phyloP scores from a whole-genome alignment of 2,329 filamentous ascomycete genomes.

The Xylariaceae sp. region DNA sequence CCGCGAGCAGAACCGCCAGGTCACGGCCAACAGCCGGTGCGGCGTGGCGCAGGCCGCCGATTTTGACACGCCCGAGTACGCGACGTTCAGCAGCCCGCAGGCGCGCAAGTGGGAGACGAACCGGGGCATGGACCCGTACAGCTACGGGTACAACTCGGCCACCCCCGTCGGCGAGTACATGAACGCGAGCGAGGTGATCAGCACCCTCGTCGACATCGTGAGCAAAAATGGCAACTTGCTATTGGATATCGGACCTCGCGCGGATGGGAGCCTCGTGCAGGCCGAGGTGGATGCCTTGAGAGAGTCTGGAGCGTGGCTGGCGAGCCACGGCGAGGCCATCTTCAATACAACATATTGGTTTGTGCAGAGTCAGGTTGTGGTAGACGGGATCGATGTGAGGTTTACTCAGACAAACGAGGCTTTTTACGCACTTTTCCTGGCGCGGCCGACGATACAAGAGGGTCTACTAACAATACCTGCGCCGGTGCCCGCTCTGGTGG shows the following conservation, averaged over 20 bases:
- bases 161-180: conserved; percentile 47
- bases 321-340: conserved; percentile 47
- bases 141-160: conserved; percentile 55
- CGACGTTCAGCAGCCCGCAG: conserved; percentile 43
- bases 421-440: conserved; percentile 47
- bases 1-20: conserved; percentile 37
- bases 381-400: conserved; percentile 35
- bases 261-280: conserved; percentile 49
- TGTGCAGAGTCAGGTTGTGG: conserved; percentile 5
- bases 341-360: conserved; percentile 50
- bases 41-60: conserved; percentile 39
- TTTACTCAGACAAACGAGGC: conserved; percentile 50
- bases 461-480: conserved; percentile 34
- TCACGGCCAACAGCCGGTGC: conserved; percentile 54
- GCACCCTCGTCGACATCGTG: conserved; percentile 29
- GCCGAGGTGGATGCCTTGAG: conserved; percentile 44
- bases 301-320: conserved; percentile 51
- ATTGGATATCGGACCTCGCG: conserved; percentile 50
- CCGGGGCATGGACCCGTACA: conserved; percentile 56
- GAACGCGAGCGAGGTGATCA: conserved; percentile 44
- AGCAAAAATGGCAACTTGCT: conserved; percentile 42
- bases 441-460: conserved; percentile 36
- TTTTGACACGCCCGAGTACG: conserved; percentile 59
- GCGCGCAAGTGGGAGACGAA: conserved; percentile 56
- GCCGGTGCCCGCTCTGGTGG: conserved; percentile 34